Conservation (phyloP, 2,329 filamentous ascomycete genomes). For the Verticillium longisporum region DNA sequence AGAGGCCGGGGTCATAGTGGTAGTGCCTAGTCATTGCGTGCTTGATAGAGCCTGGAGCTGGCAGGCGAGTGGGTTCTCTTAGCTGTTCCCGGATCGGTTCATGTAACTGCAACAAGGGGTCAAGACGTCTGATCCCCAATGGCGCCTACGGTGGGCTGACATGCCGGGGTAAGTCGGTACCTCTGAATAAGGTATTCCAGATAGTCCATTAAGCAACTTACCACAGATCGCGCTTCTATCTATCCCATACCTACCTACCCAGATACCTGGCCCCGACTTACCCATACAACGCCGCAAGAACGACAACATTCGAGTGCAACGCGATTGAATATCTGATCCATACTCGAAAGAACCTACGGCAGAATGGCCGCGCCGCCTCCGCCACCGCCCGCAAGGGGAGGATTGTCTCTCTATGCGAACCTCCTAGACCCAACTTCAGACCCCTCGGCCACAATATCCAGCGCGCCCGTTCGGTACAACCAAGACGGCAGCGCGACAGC, state of each 20-base stretch:
- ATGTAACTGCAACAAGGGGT: background rate
- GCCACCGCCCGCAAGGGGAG: slow-evolving; percentile 35
- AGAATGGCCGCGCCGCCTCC: slow-evolving; percentile 24
- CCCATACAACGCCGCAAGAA: too few relatives aligned
- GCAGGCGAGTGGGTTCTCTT: background rate
- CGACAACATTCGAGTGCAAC: background rate
- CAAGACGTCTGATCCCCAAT: background rate
- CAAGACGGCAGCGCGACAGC: slow-evolving; percentile 40
- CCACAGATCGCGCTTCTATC: too few relatives aligned
- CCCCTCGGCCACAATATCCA: slow-evolving; percentile 61
- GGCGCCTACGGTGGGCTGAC: background rate
- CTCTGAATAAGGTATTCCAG: too few relatives aligned
- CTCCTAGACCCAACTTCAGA: slow-evolving; percentile 57
- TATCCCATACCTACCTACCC: too few relatives aligned
- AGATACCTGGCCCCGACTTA: too few relatives aligned
- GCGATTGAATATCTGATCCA: too few relatives aligned
- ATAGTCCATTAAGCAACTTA: too few relatives aligned
- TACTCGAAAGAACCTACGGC: background rate
- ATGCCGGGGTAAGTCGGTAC: background rate
- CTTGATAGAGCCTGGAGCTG: background rate
- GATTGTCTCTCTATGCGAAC: slow-evolving; percentile 77
- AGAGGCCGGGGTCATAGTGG: background rate
- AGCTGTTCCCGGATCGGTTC: background rate
- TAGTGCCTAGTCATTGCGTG: background rate
- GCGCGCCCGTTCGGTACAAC: slow-evolving; percentile 67